Conservation (phyloP, 2,329 filamentous ascomycete species). For the Tolypocladium album region DNA sequence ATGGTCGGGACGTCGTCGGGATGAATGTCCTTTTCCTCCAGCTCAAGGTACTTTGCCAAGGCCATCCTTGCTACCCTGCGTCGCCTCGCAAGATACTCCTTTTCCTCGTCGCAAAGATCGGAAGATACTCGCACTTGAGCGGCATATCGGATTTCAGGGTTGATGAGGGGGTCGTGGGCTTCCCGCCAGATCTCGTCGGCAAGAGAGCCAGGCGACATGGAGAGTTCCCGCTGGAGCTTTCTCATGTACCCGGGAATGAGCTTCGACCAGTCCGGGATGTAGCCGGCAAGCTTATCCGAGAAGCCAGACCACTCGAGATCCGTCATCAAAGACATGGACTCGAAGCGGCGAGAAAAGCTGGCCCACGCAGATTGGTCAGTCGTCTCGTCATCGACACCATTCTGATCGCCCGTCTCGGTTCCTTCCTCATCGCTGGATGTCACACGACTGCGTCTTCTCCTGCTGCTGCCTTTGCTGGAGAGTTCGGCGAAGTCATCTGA, state of each 20-base stretch:
- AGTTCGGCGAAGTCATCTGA: slow-evolving; percentile 29
- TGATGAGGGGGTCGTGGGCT: slow-evolving; percentile 69
- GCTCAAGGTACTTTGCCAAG: slow-evolving; percentile 69
- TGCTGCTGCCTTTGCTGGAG: slow-evolving; percentile 10
- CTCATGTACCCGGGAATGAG: slow-evolving; percentile 63
- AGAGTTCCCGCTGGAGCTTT: slow-evolving; percentile 81
- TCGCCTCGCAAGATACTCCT: slow-evolving; percentile 59
- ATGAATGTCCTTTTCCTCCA: slow-evolving; percentile 73
- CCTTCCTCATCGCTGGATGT: background rate
- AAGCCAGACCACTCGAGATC: slow-evolving; percentile 44
- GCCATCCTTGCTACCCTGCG: slow-evolving; percentile 59
- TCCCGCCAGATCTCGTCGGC: slow-evolving; percentile 92
- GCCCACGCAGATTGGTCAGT: slow-evolving; percentile 33
- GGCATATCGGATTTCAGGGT: slow-evolving; percentile 79
- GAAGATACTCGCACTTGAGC: slow-evolving; percentile 73
- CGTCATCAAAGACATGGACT: slow-evolving; percentile 41
- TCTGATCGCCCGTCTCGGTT: slow-evolving; percentile 9
- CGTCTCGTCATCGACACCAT: slow-evolving; percentile 8
- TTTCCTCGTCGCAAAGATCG: slow-evolving; percentile 75
- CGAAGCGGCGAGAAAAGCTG: slow-evolving; percentile 34
- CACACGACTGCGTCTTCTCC: slow-evolving; percentile 1
- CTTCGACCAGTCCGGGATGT: slow-evolving; percentile 75
- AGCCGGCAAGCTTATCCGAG: slow-evolving; percentile 52
- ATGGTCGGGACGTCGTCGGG: slow-evolving; percentile 89
- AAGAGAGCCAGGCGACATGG: slow-evolving; percentile 76